Base-by-base conservation (phyloP, 2,329 filamentous ascomycete genomes). In the Trichoderma hamatum region DNA sequence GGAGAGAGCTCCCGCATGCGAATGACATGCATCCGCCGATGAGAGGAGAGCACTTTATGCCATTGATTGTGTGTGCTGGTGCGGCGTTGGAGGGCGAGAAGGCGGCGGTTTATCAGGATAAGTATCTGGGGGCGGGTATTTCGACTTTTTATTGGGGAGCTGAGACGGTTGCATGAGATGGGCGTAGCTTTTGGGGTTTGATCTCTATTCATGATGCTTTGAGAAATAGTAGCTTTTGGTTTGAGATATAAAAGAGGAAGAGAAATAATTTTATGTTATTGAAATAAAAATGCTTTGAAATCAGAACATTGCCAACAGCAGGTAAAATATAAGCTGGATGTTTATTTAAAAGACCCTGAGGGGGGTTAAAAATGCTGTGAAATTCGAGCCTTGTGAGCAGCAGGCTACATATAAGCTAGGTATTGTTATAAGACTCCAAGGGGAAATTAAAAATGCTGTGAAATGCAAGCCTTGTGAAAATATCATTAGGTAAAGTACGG, bases 21-120 rank as follows among this genome's bases (percentile, higher is more conserved):
- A 83, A 85, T 70, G 79, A 82, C 14, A 86, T 87, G 82, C 87
- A 89, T 74, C 87, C 87, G 3, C 76, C 77, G 1, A 75, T 79
- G 11, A 85, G 83, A 0, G 86, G 84, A 0, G 87, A 89, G 77
- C 87, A 89, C 72, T 88, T 89, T 67, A 76, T 89, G 81, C 87
- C 87, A 69, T 75, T 89, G 76, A 74, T 88, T 56, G 87, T 89
- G 36, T 86, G 84, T 72, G 84, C 85, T 3, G 86, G 84, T 0
- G 83, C 82, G 0, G 85, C 83, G 0, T 81, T 76, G 14, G 82
- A 83, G 24, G 77, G 75, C 0, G 84, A 82, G 60, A 76, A 76
- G 74, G 82, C 78, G 21, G 78, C 76, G 71, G 76, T 71, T 16
- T 88, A 86, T 72, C 76, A 75, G n/a, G 86, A 88, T 75, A 76